A percentile compares a stretch with the other conserved stretches of the same genome.
Evolutionary conservation across 306 rosid genomes (phyloP).

Genomic region (Abrus precatorius): DNA sequence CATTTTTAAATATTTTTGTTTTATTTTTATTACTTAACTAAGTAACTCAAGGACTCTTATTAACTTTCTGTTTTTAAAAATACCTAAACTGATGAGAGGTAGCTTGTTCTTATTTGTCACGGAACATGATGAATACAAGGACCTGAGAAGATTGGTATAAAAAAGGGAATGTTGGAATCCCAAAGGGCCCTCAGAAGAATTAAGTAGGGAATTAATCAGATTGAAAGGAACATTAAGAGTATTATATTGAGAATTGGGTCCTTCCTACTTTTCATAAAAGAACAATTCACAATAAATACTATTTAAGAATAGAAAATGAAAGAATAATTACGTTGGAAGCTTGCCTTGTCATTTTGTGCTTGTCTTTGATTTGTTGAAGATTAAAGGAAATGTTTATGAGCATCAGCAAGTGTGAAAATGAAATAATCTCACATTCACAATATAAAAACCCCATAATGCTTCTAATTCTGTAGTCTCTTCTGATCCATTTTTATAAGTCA

Average conservation of each 20-base stretch:
- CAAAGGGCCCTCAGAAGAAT: conserved; percentile 47
- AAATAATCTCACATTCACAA: conserved; percentile 41
- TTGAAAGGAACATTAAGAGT: conserved; percentile 52
- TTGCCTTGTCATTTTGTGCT: conserved; percentile 69
- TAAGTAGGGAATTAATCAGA: conserved; percentile 36
- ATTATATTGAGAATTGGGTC: conserved; percentile 47
- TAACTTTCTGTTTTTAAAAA: conserved; percentile 1
- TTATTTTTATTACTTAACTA: no score
- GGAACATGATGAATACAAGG: conserved; percentile 41
- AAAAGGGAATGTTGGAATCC: conserved; percentile 45
- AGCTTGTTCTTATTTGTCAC: conserved; percentile 44
- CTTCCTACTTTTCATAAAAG: conserved; percentile 43
- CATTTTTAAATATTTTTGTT: no score
- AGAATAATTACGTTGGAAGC: conserved; percentile 60
- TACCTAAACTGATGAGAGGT: conserved; percentile 40
- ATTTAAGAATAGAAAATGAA: conserved; percentile 35
- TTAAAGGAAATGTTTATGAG: conserved; percentile 48
- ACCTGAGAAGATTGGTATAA: conserved; percentile 29
- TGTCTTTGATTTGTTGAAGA: conserved; percentile 60
- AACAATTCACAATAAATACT: conserved; percentile 50
- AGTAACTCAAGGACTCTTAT: no score
- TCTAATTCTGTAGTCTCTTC: conserved; percentile 58
- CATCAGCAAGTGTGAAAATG: conserved; percentile 55
- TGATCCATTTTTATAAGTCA: conserved; percentile 68
- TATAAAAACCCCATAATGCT: conserved; percentile 49